These are phyloP conservation scores for Fomitopsis serialis DNA, from an alignment of 768 basidiomycete genomes.

Conservation along the genomic window DNA sequence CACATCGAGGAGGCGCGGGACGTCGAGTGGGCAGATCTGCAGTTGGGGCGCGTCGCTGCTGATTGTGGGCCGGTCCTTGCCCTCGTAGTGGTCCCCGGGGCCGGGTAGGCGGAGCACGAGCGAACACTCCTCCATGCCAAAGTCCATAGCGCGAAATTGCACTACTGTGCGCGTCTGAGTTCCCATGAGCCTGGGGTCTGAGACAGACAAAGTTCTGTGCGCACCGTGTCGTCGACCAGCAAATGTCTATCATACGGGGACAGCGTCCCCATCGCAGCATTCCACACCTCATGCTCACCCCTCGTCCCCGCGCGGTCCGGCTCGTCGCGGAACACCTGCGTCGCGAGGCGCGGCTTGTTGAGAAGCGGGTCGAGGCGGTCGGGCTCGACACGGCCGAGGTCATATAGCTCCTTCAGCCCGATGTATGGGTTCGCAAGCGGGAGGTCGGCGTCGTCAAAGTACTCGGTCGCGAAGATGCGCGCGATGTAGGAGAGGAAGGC, in stretches of 20 bases:
- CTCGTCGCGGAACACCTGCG: conserved; percentile 14
- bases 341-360: conserved; percentile 14
- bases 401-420: conserved; percentile 21
- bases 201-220: background rate
- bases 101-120: conserved; percentile 18
- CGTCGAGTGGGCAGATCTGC: conserved; percentile 14
- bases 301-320: conserved; percentile 14
- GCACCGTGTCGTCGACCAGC: conserved; percentile 11
- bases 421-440: conserved; percentile 17
- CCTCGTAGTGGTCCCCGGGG: conserved; percentile 10
- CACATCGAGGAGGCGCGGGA: conserved; percentile 13
- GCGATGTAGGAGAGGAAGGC: background rate
- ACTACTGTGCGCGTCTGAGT: conserved; percentile 17
- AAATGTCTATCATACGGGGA: conserved; percentile 17
- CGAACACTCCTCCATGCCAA: conserved; percentile 22
- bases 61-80: conserved; percentile 2
- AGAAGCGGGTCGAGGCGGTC: conserved; percentile 14
- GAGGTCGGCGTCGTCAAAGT: background rate
- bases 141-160: conserved; percentile 22
- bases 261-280: conserved; percentile 11
- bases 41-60: conserved; percentile 8
- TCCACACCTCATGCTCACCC: conserved; percentile 15
- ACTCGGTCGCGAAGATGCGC: background rate
- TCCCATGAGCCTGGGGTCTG: background rate
- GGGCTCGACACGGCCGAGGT: conserved; percentile 10